Evolutionary conservation across 2,329 filamentous ascomycete species (phyloP), one percentile per base, ranked within the genome.

Genomic region (Fusarium foetens): DNA sequence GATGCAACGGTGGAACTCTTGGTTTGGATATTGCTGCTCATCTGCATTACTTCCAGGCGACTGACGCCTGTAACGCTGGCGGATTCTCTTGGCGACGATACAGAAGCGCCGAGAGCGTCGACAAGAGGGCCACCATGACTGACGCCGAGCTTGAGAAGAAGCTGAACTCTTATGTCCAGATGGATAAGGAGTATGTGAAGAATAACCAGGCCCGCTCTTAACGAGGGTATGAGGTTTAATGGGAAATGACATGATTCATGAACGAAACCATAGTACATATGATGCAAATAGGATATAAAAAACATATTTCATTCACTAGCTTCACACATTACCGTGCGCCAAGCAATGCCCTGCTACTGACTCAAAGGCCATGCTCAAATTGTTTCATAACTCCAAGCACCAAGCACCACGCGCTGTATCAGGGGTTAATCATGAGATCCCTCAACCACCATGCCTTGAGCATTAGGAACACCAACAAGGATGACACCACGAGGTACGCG

Each of bases 401-500:
- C 54, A 31, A 43, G 17, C 38, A 41, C 25, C 57, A 59, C n/a
- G 39, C 39, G 14, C 17, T 43, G 66, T 54, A 39, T 38, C 46
- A 60, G 21, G 19, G 27, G 55, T 74, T 45, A 76, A 35, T 70
- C 51, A 21, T 58, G 38, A 16, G 52, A 66, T 85, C 74, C 88
- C 70, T 90, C 87, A 21, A 86, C 88, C n/a, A 89, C 82, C 87
- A 90, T 89, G 6, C 88, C 88, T 70, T 85, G 76, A 10, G 88
- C 88, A 73, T 89, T 90, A 8, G 88, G 87, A 60, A 90, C 85
- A 11, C 88, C 88, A 29, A 90, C 85, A 5, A 90, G 76, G 36
- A 90, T 86, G 55, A 86, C 86, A 5, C 87, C 88, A 38, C 84
- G 83, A 1, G 88, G 88, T 39, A 90, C 87, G 52, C 80, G 80